Evolutionary conservation across 129 eudicot genomes (phyloP), one percentile per base, ranked within the genome.

Genomic region (Solidago caesia): DNA sequence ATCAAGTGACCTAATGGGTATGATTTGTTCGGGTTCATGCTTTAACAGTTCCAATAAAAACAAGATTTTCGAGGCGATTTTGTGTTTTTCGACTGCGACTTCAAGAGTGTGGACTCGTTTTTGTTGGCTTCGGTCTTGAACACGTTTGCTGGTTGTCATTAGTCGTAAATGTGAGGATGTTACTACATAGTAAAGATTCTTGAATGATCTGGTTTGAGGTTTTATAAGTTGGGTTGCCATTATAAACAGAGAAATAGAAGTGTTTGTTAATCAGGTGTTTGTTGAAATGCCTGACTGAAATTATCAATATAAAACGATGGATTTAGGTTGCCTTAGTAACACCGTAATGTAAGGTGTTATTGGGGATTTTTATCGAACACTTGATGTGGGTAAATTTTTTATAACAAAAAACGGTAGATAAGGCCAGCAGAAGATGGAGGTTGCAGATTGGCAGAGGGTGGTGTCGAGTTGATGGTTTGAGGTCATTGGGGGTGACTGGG

Each of bases 91-190:
- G 0, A 86, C 84, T 6, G 79, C 91, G 8, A 90, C 72, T 82
- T 94, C 98, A 0, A 94, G 98, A 46, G 85, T 87, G 48, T 88
- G 92, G 41, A 94, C 83, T 52, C 97, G 87, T 67, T 90, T 90
- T 65, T 87, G 86, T 84, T 78, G 84, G 92, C 97, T 94, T 44
- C 98, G 83, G 76, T 94, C 97, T 84, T 88, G 91, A 13, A 94
- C 98, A 70, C 96, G 84, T 72, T 80, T 94, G 86, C 91, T 80
- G 5, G 87, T 85, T 47, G 98, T 90, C 97, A 87, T 90, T 68
- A 66, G 72, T 78, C 92, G 86, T 33, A 11, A 5, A n/a, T 73
- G 56, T 5, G 76, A 11, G 42, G 78, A 33, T 33, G 39, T 33
- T 2, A 33, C 25, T 57, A 13, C 12, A 48, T 12, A 14, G 64